Evolutionary conservation across 148 eudicot species (phyloP).

Genomic region (Chenopodium suecicum): DNA sequence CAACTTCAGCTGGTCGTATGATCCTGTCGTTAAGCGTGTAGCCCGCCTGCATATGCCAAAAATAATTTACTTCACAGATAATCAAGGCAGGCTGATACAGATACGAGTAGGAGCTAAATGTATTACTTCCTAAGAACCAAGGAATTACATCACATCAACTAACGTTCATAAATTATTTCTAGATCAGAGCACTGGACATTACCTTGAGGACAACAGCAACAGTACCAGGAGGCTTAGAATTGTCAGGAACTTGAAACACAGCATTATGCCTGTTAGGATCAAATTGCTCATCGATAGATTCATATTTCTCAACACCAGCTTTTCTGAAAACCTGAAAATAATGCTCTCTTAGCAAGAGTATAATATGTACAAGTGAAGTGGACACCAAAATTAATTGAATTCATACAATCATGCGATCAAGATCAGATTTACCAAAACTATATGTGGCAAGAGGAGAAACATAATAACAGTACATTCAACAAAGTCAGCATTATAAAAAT

Average conservation of each 20-base stretch:
- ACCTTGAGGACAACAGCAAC: slow-evolving; percentile 95
- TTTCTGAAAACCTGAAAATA: slow-evolving; percentile 70
- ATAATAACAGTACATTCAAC: background rate
- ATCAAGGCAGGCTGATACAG: no score
- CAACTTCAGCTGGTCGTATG: slow-evolving; percentile 95
- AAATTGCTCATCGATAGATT: slow-evolving; percentile 78
- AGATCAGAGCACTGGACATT: slow-evolving; percentile 20
- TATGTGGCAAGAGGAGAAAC: background rate
- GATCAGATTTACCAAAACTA: background rate
- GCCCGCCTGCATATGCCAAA: slow-evolving; percentile 55
- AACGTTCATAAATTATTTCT: background rate
- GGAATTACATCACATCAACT: background rate
- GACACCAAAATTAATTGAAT: background rate
- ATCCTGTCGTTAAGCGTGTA: slow-evolving; percentile 75
- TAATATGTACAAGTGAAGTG: background rate
- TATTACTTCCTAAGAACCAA: background rate
- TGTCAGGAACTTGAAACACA: slow-evolving; percentile 88
- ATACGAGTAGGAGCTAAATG: no score
- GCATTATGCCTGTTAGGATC: slow-evolving; percentile 94
- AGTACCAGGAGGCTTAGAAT: slow-evolving; percentile 72
- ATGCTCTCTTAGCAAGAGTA: slow-evolving; percentile 5
- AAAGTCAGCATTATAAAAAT: background rate
- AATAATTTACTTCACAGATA: background rate
- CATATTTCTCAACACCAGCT: slow-evolving; percentile 74
- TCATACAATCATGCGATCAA: background rate